Percentiles rank a stretch among this genome's conserved stretches.
Conservation (phyloP, 805 yeast genomes). For the Candida sonorensis region DNA sequence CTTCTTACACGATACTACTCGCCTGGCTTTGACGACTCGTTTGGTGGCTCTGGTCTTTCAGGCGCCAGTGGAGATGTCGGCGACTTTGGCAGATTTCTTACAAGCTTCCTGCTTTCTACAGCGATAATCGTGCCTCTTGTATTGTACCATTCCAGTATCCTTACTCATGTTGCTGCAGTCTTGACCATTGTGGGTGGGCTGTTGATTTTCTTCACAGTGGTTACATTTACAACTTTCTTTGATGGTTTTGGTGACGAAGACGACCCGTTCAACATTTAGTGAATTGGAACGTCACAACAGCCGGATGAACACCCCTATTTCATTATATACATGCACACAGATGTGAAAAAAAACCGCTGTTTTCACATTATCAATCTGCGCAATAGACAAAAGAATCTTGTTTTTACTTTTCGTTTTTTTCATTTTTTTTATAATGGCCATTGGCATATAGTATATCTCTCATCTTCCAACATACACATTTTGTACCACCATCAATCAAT, state of each 20-base stretch:
- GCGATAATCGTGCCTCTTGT: slow-evolving; percentile 73
- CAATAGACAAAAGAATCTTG: too few species aligned
- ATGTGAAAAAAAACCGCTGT: too few species aligned
- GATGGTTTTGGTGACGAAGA: slow-evolving; percentile 41
- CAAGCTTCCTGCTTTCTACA: slow-evolving; percentile 70
- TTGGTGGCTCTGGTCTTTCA: slow-evolving; percentile 45
- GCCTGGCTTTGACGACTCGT: slow-evolving; percentile 47
- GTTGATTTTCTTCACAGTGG: slow-evolving; percentile 76
- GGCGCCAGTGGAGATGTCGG: slow-evolving; percentile 42
- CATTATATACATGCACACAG: too few species aligned
- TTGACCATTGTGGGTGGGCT: slow-evolving; percentile 83
- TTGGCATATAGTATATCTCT: too few species aligned
- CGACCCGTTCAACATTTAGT: slow-evolving; percentile 24
- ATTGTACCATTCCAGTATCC: slow-evolving; percentile 66
- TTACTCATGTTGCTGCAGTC: slow-evolving; percentile 61
- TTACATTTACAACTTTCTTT: slow-evolving; percentile 76
- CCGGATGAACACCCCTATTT: too few species aligned
- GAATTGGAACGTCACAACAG: background rate
- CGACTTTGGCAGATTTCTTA: slow-evolving; percentile 72
- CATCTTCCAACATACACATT: too few species aligned
- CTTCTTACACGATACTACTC: slow-evolving; percentile 44
- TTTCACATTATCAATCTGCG: too few species aligned
- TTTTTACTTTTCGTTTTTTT: too few species aligned
- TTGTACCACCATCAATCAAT: too few species aligned
- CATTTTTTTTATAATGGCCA: too few species aligned